These are phyloP conservation scores for Lecanicillium sp. DNA, from an alignment of 2,329 filamentous ascomycete genomes.

Conservation along the genomic window DNA sequence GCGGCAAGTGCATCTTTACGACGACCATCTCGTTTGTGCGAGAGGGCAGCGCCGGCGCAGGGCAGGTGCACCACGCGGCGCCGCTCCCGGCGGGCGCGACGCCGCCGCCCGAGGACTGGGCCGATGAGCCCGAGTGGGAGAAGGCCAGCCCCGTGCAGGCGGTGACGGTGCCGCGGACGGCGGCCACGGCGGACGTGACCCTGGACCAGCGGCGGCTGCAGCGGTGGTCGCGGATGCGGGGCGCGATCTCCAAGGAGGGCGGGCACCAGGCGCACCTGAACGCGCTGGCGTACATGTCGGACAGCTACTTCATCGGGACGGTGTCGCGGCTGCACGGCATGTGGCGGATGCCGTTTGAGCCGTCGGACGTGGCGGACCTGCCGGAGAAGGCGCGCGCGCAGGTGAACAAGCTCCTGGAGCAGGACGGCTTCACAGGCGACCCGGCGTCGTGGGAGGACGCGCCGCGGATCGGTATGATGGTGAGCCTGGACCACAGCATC, in stretches of 20 bases:
- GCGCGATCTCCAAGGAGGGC: constrained; percentile 64
- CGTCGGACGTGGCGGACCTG: constrained; percentile 47
- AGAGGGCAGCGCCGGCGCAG: constrained; percentile 48
- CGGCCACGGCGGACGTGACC: constrained; percentile 42
- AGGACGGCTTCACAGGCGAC: constrained; percentile 32
- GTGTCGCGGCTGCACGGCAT: constrained; percentile 74
- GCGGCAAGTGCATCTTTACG: constrained; percentile 87
- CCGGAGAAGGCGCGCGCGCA: constrained; percentile 34
- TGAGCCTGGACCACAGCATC: constrained; percentile 70
- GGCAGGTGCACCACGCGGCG: constrained; percentile 59
- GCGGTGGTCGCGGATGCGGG: constrained; percentile 70
- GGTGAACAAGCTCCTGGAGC: constrained; percentile 33
- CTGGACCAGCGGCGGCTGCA: constrained; percentile 57
- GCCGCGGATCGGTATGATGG: constrained; percentile 73
- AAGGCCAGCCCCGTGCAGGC: constrained; percentile 45
- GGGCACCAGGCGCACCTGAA: constrained; percentile 76
- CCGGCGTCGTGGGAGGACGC: constrained; percentile 33
- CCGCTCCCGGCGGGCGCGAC: constrained; percentile 45
- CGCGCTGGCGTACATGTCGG: constrained; percentile 88
- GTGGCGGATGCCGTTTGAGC: constrained; percentile 60
- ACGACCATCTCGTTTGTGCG: constrained; percentile 86
- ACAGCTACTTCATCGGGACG: constrained; percentile 90
- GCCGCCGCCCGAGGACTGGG: constrained; percentile 32
- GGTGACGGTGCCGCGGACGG: constrained; percentile 24
- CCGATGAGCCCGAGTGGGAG: constrained; percentile 44